Conservation (phyloP, 2,329 filamentous ascomycete species). For the Aspergillus terreus region DNA sequence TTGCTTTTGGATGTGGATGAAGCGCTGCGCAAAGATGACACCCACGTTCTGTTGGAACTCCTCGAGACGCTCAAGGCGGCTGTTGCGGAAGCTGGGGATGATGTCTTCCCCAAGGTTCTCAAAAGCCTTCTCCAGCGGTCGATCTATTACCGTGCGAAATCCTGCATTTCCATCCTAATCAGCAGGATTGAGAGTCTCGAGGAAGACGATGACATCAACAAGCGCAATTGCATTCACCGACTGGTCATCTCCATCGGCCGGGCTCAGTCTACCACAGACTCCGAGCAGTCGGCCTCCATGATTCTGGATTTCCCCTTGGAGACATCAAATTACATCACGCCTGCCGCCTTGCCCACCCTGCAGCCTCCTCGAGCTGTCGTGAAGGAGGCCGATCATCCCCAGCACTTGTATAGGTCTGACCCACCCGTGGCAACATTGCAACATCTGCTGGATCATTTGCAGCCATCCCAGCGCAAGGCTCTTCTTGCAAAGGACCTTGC, state of each 20-base stretch:
- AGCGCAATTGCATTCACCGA: constrained; percentile 87
- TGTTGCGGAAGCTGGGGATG: constrained; percentile 55
- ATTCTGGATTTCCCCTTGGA: constrained; percentile 50
- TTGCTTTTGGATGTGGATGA: constrained; percentile 41
- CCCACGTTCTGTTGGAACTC: constrained; percentile 42
- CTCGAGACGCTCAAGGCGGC: constrained; percentile 57
- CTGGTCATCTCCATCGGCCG: constrained; percentile 89
- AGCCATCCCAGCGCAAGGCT: constrained; percentile 62
- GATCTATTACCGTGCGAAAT: constrained; percentile 69
- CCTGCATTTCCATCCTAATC: constrained; percentile 69
- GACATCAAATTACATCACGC: constrained; percentile 71
- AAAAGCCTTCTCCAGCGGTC: constrained; percentile 43
- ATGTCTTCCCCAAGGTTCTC: constrained; percentile 61
- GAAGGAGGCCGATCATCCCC: constrained; percentile 60
- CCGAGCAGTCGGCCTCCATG: constrained; percentile 52
- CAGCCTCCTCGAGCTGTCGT: constrained; percentile 60
- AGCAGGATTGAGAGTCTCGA: constrained; percentile 67
- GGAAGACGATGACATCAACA: constrained; percentile 88
- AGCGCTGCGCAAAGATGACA: constrained; percentile 39
- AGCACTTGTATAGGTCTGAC: constrained; percentile 65
- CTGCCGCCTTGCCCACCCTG: constrained; percentile 65
- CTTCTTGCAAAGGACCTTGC: constrained; percentile 70
- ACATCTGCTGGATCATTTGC: constrained; percentile 65
- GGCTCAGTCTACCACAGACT: constrained; percentile 55
- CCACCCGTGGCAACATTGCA: constrained; percentile 67